These are phyloP conservation scores for Aureobasidium pullulans DNA, from an alignment of 2,329 filamentous ascomycete genomes.

Conservation along the genomic window DNA sequence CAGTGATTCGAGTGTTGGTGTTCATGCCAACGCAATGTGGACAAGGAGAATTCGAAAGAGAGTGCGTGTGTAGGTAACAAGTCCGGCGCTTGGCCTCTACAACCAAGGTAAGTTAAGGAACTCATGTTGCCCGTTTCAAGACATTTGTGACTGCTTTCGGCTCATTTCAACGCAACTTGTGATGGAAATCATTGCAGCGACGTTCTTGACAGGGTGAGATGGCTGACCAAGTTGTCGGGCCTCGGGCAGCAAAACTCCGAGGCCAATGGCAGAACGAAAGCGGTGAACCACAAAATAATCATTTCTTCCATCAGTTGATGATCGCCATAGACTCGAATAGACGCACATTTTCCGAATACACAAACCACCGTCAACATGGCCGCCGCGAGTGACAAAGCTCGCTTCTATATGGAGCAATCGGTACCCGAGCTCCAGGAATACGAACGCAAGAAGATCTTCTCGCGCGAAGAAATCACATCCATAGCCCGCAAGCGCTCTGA, in stretches of 20 bases:
- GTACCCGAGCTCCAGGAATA: constrained; percentile 90
- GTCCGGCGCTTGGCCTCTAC: too few species aligned
- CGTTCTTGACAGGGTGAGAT: background rate
- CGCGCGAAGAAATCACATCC: constrained; percentile 78
- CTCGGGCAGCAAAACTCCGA: background rate
- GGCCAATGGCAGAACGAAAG: background rate
- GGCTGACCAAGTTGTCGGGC: background rate
- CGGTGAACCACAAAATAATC: constrained; percentile 7
- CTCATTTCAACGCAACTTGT: too few species aligned
- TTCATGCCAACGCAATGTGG: too few species aligned
- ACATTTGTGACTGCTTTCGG: too few species aligned
- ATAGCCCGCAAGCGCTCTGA: constrained; percentile 87
- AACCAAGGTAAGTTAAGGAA: too few species aligned
- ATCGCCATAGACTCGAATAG: background rate
- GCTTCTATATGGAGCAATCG: constrained; percentile 87
- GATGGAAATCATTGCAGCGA: background rate
- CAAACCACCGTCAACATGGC: constrained; percentile 51
- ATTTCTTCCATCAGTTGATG: background rate
- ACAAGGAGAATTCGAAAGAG: too few species aligned
- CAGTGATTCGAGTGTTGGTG: too few species aligned
- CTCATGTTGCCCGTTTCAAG: too few species aligned
- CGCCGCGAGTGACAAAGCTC: constrained; percentile 82
- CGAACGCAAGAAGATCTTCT: constrained; percentile 86
- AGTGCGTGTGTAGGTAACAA: too few species aligned
- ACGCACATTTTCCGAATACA: background rate